phyloP scores from a whole-genome alignment of 1,139 yeast species.

The Suhomyces kunorum region DNA sequence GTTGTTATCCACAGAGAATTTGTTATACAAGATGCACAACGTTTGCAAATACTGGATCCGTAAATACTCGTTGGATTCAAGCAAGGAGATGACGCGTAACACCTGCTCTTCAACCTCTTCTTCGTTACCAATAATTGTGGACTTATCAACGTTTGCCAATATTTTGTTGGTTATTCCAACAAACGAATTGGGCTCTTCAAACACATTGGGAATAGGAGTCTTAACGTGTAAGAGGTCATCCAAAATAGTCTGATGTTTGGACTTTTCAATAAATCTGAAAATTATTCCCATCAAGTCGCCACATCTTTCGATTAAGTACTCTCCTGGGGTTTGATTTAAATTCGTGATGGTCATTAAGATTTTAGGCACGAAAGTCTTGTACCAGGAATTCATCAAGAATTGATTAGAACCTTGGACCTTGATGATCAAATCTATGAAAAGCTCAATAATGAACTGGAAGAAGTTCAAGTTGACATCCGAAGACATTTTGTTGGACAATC shows the following conservation, averaged over 20 bases:
- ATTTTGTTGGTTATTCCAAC: conserved; percentile 52
- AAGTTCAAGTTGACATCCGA: conserved; percentile 16
- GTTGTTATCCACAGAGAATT: conserved; percentile 21
- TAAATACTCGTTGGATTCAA: conserved; percentile 25
- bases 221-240: conserved; percentile 34
- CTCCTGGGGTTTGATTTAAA: conserved; percentile 6
- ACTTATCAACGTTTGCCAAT: conserved; percentile 52
- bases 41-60: conserved; percentile 62
- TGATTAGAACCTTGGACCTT: conserved; percentile 24
- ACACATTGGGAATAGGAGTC: conserved; percentile 18
- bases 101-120: conserved; percentile 19
- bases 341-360: conserved; percentile 21
- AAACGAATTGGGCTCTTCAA: conserved; percentile 38
- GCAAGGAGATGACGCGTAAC: conserved; percentile 20
- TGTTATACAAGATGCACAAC: conserved; percentile 59
- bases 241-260: conserved; percentile 42
- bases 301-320: conserved; percentile 28
- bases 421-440: conserved; percentile 27
- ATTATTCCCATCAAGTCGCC: conserved; percentile 42
- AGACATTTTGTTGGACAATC: conserved; percentile 48
- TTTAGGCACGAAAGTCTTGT: conserved; percentile 37
- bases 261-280: conserved; percentile 36
- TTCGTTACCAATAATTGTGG: conserved; percentile 16
- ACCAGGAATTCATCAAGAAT: conserved; percentile 48
- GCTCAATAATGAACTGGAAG: conserved; percentile 26